Evolutionary conservation across 306 rosid genomes (phyloP).

Genomic region (Glycine soja): DNA sequence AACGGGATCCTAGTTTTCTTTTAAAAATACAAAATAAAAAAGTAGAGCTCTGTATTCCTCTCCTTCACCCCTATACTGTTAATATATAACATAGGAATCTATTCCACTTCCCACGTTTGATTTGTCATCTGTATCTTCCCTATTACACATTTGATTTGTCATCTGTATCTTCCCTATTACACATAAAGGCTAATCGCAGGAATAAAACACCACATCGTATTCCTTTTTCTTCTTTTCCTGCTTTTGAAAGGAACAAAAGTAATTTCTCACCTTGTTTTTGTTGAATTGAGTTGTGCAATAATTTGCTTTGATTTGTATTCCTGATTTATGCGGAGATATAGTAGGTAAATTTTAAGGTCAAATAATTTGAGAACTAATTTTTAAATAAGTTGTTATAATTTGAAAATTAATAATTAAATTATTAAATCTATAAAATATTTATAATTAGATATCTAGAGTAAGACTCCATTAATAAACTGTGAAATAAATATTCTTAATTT

Average conservation of each 20-base stretch:
- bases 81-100: conserved; percentile 13
- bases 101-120: conserved; percentile 36
- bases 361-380: too few relatives aligned
- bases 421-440: too few relatives aligned
- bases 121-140: conserved; percentile 24
- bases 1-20: too few relatives aligned
- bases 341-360: background rate
- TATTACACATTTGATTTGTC: background rate
- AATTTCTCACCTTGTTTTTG: conserved; percentile 15
- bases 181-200: conserved; percentile 26
- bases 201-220: conserved; percentile 37
- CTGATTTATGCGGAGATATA: conserved; percentile 2
- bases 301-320: conserved; percentile 2
- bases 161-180: conserved; percentile 20
- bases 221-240: conserved; percentile 26
- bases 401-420: too few relatives aligned
- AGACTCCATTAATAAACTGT: background rate
- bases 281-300: background rate
- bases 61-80: too few relatives aligned
- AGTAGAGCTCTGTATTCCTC: too few relatives aligned
- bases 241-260: background rate
- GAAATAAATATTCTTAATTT: background rate
- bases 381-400: too few relatives aligned
- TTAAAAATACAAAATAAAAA: too few relatives aligned
- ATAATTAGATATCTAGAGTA: too few relatives aligned